Conservation (phyloP, 345 rosid species). For the Melaleuca alternifolia region DNA sequence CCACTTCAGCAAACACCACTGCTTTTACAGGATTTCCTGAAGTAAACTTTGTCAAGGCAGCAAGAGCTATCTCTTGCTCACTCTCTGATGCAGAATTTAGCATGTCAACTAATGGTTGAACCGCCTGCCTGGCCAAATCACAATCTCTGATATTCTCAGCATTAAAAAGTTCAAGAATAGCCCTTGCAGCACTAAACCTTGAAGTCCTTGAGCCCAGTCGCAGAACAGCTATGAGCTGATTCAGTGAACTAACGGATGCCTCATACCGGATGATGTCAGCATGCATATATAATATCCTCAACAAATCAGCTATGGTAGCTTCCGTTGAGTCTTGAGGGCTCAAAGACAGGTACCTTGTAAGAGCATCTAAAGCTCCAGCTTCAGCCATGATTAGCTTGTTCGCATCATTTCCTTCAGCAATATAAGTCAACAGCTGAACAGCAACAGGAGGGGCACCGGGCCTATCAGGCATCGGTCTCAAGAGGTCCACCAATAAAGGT, state of each 20-base stretch:
- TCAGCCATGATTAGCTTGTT: slow-evolving; percentile 77
- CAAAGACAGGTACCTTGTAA: slow-evolving; percentile 65
- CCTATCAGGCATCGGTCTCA: slow-evolving; percentile 84
- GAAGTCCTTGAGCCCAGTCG: slow-evolving; percentile 70
- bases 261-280: slow-evolving; percentile 59
- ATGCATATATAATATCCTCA: slow-evolving; percentile 63
- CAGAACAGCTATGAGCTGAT: slow-evolving; percentile 81
- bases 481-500: slow-evolving; percentile 79
- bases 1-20: slow-evolving; percentile 36
- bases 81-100: slow-evolving; percentile 58
- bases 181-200: slow-evolving; percentile 76
- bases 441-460: slow-evolving; percentile 81
- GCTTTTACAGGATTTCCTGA: slow-evolving; percentile 45
- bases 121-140: slow-evolving; percentile 66
- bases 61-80: slow-evolving; percentile 71
- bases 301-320: slow-evolving; percentile 55
- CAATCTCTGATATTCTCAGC: slow-evolving; percentile 61
- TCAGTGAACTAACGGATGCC: slow-evolving; percentile 59
- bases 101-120: slow-evolving; percentile 82
- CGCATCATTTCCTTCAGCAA: slow-evolving; percentile 65
- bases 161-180: slow-evolving; percentile 63
- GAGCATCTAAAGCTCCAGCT: slow-evolving; percentile 88
- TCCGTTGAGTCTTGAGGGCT: slow-evolving; percentile 84
- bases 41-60: slow-evolving; percentile 60
- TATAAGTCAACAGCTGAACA: slow-evolving; percentile 48